A percentile compares a stretch with the other conserved stretches of the same genome.
phyloP scores from a whole-genome alignment of 352 stramenopile species.

The Phytophthora parvispora region DNA sequence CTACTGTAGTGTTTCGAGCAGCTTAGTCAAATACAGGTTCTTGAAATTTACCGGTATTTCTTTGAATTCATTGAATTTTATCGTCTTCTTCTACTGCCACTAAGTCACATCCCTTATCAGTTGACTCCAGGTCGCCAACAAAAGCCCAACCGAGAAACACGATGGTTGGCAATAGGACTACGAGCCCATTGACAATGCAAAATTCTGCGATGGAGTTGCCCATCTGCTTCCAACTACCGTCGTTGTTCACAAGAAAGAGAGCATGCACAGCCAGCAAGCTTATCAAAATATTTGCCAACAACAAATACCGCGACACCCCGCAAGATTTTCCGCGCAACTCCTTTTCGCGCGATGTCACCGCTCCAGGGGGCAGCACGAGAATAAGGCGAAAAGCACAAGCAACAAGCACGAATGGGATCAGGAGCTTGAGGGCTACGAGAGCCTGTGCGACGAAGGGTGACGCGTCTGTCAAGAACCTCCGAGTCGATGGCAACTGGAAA shows the following conservation, averaged over 20 bases:
- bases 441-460: constrained; percentile 66
- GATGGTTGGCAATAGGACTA: constrained; percentile 77
- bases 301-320: constrained; percentile 51
- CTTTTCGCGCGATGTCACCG: constrained; percentile 10
- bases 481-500: constrained; percentile 83
- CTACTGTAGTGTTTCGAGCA: neutral
- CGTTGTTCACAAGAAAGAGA: constrained; percentile 81
- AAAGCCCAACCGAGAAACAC: constrained; percentile 48
- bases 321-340: constrained; percentile 12
- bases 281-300: constrained; percentile 68
- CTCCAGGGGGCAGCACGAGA: constrained; percentile 35
- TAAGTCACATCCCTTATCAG: constrained; percentile 14
- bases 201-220: constrained; percentile 89
- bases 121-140: constrained; percentile 33
- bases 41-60: neutral
- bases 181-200: constrained; percentile 80
- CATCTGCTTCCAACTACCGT: constrained; percentile 91
- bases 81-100: constrained; percentile 18
- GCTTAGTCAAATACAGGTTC: neutral
- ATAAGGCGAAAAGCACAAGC: constrained; percentile 71
- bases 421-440: constrained; percentile 78
- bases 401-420: constrained; percentile 81
- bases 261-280: constrained; percentile 81
- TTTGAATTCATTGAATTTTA: constrained; percentile 18
- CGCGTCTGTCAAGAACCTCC: constrained; percentile 79